phyloP scores from a whole-genome alignment of 148 eudicot species.

The Rhododendron ovatum region DNA sequence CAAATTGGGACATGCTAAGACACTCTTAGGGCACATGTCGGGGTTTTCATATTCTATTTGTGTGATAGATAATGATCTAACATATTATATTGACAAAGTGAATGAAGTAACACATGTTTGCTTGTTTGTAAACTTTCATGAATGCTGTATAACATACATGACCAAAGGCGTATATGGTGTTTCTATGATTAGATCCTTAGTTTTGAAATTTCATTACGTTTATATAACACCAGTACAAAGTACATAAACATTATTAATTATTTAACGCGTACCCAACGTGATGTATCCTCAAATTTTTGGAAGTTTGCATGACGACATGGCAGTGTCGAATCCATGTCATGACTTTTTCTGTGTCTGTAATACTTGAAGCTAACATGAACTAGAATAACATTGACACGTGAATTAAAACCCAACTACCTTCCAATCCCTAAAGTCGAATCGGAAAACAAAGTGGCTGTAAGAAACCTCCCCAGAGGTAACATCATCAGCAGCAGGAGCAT shows the following conservation, averaged over 20 bases:
- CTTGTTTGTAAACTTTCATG: background rate
- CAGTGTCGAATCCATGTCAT: background rate
- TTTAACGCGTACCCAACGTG: background rate
- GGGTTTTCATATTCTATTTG: background rate
- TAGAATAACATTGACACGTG: background rate
- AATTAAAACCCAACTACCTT: conserved; percentile 37
- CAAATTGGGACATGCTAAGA: background rate
- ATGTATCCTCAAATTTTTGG: background rate
- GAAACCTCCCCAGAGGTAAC: conserved; percentile 67
- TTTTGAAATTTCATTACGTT: background rate
- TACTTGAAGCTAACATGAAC: background rate
- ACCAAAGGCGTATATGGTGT: background rate
- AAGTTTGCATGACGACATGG: background rate
- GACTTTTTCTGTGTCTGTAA: background rate
- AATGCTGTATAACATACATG: background rate
- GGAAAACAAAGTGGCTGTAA: conserved; percentile 72
- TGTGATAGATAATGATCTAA: background rate
- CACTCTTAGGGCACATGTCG: background rate
- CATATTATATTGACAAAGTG: background rate
- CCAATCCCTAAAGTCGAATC: conserved; percentile 88
- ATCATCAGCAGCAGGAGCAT: conserved; percentile 81
- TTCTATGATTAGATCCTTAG: background rate
- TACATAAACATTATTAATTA: background rate
- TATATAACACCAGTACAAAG: background rate
- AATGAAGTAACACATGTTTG: background rate